Conservation (phyloP, 225 moss, liverwort and hornwort species). For the Antitrichia curtipendula region DNA sequence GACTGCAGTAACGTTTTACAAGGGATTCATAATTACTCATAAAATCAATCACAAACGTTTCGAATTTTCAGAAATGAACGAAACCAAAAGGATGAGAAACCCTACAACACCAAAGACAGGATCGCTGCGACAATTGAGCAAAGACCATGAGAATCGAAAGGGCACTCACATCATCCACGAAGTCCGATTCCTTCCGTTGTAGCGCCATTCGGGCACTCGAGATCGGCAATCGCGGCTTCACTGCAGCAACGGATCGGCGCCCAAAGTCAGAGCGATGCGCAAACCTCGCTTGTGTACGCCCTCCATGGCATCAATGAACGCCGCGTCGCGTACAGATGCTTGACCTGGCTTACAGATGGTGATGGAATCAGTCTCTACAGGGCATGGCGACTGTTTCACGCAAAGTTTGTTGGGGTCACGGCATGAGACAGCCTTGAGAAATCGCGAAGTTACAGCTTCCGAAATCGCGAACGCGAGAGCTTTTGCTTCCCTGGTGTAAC, state of each 20-base stretch:
- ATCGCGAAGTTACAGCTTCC: neutral
- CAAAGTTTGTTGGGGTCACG: neutral
- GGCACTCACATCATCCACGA: conserved; percentile 16
- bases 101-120: neutral
- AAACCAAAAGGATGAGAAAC: neutral
- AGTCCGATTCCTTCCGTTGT: conserved; percentile 16
- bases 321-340: neutral
- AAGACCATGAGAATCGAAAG: neutral
- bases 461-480: neutral
- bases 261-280: neutral
- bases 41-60: neutral
- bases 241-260: neutral
- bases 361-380: neutral
- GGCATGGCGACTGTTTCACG: neutral
- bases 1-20: neutral
- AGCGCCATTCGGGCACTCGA: neutral
- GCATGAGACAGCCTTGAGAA: neutral
- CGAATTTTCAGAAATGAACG: neutral
- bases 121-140: neutral
- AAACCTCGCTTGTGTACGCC: neutral
- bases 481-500: neutral
- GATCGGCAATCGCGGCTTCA: neutral
- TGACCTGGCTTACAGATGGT: neutral
- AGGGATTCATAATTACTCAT: neutral
- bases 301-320: neutral